Evolutionary conservation across 495 filamentous ascomycete genomes (phyloP), one percentile per base, ranked within the genome.

Genomic region (Lophiotrema nucula): DNA sequence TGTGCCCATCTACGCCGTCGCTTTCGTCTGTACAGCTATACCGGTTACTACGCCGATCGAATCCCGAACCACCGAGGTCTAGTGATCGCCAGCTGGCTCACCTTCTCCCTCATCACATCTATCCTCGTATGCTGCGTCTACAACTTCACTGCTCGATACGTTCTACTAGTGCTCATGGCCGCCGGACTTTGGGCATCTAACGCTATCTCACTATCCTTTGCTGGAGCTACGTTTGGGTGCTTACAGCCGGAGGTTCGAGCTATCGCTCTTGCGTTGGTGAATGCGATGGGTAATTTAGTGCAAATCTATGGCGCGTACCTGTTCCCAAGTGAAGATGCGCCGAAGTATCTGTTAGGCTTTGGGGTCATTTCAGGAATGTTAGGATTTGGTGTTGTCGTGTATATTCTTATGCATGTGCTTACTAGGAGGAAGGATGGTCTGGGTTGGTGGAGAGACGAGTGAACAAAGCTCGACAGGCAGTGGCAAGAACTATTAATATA

Each of bases 1-100:
- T 18, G 92, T 96, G 0, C 90, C 92, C 2, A 90, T 90, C 0
- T 96, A 97, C 66, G 89, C 86, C 18, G 83, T 77, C 0, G 92
- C 90, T 10, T 87, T 88, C 26, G 46, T 90, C 1, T 57, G 95
- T 3, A 96, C 91, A 0, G 80, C 96, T 3, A 60, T 74, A 74
- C 92, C 26, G 92, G 92, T 3, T 90, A 80, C 64, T 69, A 87
- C 52, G 88, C 90, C 4, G 92, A 96, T 69, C 80, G 85, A 11
- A 37, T 73, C 23, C 70, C 72, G 23, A 43, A 64, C 60, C 44
- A 62, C 59, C 53, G 56, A 28, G 43, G 74, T 65, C 33, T 69
- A 61, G 57, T 69, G 65, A 70, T 77, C 42, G 69, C 73, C 21
- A 60, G 44, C 47, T 76, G 75, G 68, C 59, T 81, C 13, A 53